These are phyloP conservation scores for Calocybe indica DNA, from an alignment of 768 basidiomycete genomes.

Conservation along the genomic window DNA sequence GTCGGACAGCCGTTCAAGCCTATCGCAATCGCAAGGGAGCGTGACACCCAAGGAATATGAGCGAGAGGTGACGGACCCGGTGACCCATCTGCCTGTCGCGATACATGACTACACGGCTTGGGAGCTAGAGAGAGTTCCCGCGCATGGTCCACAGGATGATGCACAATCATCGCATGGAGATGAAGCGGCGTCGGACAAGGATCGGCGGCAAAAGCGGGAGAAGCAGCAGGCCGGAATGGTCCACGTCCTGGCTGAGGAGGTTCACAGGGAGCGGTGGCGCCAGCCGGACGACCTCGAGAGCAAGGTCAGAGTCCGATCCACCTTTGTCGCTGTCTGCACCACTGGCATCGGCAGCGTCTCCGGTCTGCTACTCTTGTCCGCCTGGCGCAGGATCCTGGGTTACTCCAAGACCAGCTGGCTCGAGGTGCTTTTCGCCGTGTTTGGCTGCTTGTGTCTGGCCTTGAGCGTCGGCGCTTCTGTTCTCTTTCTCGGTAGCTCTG, in stretches of 20 bases:
- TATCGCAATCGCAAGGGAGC: no score
- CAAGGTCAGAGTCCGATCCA: conserved; percentile 22
- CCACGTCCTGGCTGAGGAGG: conserved; percentile 20
- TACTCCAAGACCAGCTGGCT: conserved; percentile 11
- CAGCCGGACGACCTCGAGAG: conserved; percentile 24
- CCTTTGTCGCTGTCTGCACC: conserved; percentile 22
- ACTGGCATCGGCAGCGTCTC: conserved; percentile 20
- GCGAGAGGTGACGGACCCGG: conserved; percentile 31
- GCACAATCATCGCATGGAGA: conserved; percentile 11
- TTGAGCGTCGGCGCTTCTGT: conserved; percentile 20
- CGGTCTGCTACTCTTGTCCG: conserved; percentile 16
- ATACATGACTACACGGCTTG: conserved; percentile 28
- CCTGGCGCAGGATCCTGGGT: conserved; percentile 14
- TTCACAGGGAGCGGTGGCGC: conserved; percentile 26
- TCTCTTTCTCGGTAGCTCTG: conserved; percentile 13
- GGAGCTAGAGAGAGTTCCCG: conserved; percentile 30
- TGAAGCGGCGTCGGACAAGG: conserved; percentile 10
- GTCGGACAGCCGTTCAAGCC: no score
- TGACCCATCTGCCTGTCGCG: conserved; percentile 29
- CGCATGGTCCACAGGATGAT: conserved; percentile 14
- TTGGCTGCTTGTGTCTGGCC: conserved; percentile 20
- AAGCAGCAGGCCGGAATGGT: conserved; percentile 21
- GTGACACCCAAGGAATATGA: conserved; percentile 10
- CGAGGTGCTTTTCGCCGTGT: conserved; percentile 13
- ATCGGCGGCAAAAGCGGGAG: conserved; percentile 9